phyloP scores from a whole-genome alignment of 2,329 filamentous ascomycete genomes.

The Salinomyces thailandicus region DNA sequence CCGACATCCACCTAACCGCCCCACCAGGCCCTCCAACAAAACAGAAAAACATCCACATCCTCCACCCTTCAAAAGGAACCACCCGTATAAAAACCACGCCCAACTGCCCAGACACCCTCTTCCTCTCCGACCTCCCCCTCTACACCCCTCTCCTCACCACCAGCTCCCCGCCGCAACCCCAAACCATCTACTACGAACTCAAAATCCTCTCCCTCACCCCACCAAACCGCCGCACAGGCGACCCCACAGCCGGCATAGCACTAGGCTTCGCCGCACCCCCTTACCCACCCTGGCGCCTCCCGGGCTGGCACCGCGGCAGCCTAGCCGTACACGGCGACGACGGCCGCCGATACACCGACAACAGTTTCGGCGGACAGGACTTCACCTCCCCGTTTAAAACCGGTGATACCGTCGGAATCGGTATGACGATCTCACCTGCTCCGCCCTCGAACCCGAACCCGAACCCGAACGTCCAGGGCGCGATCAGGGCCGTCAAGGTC shows the following conservation, averaged over 20 bases:
- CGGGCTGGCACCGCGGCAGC: conserved; percentile 69
- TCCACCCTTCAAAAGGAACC: conserved; percentile 38
- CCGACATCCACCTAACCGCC: conserved; percentile 42
- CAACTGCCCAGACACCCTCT: conserved; percentile 48
- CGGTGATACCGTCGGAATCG: conserved; percentile 60
- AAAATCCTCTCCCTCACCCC: conserved; percentile 40
- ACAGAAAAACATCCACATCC: conserved; percentile 38
- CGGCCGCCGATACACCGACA: conserved; percentile 64
- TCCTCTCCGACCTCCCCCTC: conserved; percentile 58
- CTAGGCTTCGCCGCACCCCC: conserved; percentile 63
- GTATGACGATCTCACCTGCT: conserved; percentile 48
- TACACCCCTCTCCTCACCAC: conserved; percentile 55
- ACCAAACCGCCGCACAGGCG: conserved; percentile 10
- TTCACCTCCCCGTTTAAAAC: conserved; percentile 55
- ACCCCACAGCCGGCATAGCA: conserved; percentile 47
- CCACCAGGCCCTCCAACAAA: conserved; percentile 33
- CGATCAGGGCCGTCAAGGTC: conserved; percentile 27
- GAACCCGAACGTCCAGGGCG: conserved; percentile 9
- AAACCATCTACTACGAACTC: conserved; percentile 63
- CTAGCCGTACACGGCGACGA: conserved; percentile 73
- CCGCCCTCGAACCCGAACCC: too few relatives aligned
- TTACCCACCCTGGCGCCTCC: conserved; percentile 66
- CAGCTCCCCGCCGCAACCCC: conserved; percentile 37
- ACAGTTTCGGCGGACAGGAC: conserved; percentile 59
- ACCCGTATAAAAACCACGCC: conserved; percentile 32